Base-by-base conservation (phyloP, 2,329 filamentous ascomycete species). In the Elsinoe arachidis region DNA sequence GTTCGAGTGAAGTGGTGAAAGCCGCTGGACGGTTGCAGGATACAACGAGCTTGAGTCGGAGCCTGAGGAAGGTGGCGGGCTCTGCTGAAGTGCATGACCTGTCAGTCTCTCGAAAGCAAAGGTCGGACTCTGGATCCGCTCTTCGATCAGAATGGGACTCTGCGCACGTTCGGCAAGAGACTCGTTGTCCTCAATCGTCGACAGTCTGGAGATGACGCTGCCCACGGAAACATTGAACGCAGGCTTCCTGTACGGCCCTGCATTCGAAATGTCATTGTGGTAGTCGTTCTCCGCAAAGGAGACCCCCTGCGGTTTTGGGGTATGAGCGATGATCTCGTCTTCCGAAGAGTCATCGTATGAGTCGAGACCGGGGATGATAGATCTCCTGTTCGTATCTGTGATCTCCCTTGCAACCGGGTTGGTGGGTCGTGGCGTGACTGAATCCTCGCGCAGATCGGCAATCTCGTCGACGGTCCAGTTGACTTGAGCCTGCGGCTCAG, bases 301-400 rank as follows among this genome's bases (percentile, higher is more conserved):
- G 26, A 21, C n/a, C 17, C 26, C 46, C 35, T 51, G 43, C 1
- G n/a, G 11, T 17, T n/a, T 55, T 33, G 38, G 37, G 1, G 21
- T 49, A 15, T 17, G n/a, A 5, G 33, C 15, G 17, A 30, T n/a
- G 21, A 34, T 30, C 10, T 56, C 54, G 14, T 56, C 54, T 33
- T 56, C 54, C 14, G 54, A 56, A 33, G 23, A 35, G 12, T 56
- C 54, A 35, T n/a, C 17, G 33, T 56, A 56, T 9, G 39, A 30
- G 15, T 56, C 54, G 17, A 56, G 54, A 30, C 54, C 54, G 26
- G 54, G 54, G 11, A 56, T 56, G 39, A 47, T 23, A 9, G 37
- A 46, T 43, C 26, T 14, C 23, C 38, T 43, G 23, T 15, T 34
- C 11, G 17, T 7, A 2, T 43, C 21, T 12, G 14, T 17, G 33